A percentile compares a stretch with the other conserved stretches of the same genome.
phyloP scores from a whole-genome alignment of 768 basidiomycete genomes.

The Mycena haematopus region DNA sequence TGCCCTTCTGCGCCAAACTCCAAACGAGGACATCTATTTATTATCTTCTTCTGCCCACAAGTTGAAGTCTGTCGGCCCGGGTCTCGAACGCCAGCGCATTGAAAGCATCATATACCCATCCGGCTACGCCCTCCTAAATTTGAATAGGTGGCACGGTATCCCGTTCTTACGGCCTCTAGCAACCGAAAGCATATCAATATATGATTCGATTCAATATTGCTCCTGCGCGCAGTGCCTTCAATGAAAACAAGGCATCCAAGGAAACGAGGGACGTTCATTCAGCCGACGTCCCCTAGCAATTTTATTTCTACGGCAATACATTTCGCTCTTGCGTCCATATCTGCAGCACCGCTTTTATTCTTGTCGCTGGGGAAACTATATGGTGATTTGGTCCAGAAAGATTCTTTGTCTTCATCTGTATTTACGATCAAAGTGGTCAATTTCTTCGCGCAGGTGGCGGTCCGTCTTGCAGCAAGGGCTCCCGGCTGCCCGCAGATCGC shows the following conservation, averaged over 20 bases:
- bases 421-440: no score
- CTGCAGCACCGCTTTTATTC: conserved; percentile 5
- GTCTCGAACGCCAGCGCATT: no score
- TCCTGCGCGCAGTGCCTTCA: not conserved
- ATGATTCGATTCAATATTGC: not conserved
- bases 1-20: not conserved
- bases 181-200: not conserved
- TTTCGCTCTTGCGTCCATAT: not conserved
- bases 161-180: not conserved
- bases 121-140: no score
- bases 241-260: conserved; percentile 10
- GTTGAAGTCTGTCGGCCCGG: no score
- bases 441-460: no score
- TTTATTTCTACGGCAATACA: no score
- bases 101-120: no score
- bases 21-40: no score
- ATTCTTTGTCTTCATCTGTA: not conserved
- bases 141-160: no score
- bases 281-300: no score
- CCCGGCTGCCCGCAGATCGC: not conserved
- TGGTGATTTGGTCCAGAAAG: not conserved
- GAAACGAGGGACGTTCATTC: not conserved
- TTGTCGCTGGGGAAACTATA: not conserved
- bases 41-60: no score
- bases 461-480: not conserved